Percentiles rank a stretch among this genome's conserved stretches.
Conservation (phyloP, 768 basidiomycete genomes). For the Macrocybe gigantea region DNA sequence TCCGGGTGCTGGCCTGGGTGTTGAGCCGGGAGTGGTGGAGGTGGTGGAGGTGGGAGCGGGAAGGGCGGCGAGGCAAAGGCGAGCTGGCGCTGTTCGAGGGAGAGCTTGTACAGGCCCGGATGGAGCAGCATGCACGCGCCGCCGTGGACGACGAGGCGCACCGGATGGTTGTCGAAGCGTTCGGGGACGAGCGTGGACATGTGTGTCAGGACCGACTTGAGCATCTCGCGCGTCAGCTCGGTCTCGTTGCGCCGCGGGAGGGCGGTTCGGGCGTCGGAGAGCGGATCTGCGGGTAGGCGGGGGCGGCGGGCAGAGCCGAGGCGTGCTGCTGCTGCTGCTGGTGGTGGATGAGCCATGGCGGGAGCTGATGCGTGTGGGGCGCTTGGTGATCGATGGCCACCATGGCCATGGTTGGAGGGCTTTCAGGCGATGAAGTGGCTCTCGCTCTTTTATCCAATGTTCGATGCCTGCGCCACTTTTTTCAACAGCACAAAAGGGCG, state of each 20-base stretch:
- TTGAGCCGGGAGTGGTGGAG: slow-evolving; percentile 5
- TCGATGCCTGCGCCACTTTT: too few species aligned
- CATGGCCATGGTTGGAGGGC: too few species aligned
- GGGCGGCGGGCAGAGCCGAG: background rate
- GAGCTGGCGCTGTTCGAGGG: slow-evolving; percentile 18
- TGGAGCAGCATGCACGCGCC: slow-evolving; percentile 75
- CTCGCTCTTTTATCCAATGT: too few species aligned
- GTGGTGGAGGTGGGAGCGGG: background rate
- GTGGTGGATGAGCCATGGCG: background rate
- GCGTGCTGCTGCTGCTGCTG: background rate
- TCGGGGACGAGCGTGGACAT: slow-evolving; percentile 44
- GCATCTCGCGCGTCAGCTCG: slow-evolving; percentile 34
- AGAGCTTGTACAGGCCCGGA: slow-evolving; percentile 28
- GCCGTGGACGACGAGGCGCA: slow-evolving; percentile 64
- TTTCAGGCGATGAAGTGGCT: too few species aligned
- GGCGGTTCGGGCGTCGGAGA: background rate
- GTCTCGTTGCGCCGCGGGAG: slow-evolving; percentile 28
- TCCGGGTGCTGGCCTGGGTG: slow-evolving; percentile 19
- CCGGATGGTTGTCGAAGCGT: slow-evolving; percentile 38
- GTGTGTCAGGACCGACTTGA: slow-evolving; percentile 39
- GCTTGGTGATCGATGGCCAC: too few species aligned
- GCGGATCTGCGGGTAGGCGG: slow-evolving; percentile 1
- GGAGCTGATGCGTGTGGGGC: too few species aligned
- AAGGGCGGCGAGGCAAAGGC: background rate
- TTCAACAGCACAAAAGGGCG: too few species aligned